phyloP scores from a whole-genome alignment of 192 early-diverging fungal genomes.

The Coemansia sp. region DNA sequence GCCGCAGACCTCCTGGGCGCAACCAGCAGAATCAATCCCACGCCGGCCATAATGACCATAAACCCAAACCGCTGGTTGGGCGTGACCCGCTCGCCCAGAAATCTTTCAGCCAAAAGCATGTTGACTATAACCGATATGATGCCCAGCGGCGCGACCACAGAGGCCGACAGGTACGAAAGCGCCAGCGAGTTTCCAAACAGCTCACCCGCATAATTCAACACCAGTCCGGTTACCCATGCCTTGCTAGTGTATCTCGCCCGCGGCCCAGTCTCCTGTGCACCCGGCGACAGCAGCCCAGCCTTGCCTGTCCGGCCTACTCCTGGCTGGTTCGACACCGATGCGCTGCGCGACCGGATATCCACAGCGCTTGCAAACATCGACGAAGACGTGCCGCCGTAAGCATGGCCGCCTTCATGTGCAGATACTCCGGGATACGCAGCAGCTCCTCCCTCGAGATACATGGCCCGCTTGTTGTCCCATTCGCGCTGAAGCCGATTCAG shows the following conservation, averaged over 20 bases:
- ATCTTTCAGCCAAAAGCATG: slow-evolving; percentile 44
- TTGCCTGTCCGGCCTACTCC: neutral
- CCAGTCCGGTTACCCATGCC: slow-evolving; percentile 40
- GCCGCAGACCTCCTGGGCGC: slow-evolving; percentile 44
- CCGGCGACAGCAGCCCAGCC: neutral
- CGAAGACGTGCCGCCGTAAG: neutral
- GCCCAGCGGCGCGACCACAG: slow-evolving; percentile 53
- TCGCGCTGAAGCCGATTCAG: slow-evolving; percentile 45
- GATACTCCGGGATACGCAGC: neutral
- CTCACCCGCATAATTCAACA: slow-evolving; percentile 53
- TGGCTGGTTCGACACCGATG: slow-evolving; percentile 8
- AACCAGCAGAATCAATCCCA: slow-evolving; percentile 43
- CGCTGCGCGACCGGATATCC: slow-evolving; percentile 30
- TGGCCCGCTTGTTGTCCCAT: slow-evolving; percentile 23
- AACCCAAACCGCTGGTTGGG: slow-evolving; percentile 48
- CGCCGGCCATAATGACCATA: slow-evolving; percentile 44
- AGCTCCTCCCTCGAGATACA: slow-evolving; percentile 18
- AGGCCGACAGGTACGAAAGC: slow-evolving; percentile 50
- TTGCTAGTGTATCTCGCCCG: slow-evolving; percentile 42
- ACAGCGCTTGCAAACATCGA: slow-evolving; percentile 12
- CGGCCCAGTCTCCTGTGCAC: neutral
- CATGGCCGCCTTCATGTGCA: neutral
- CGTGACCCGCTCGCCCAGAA: slow-evolving; percentile 51
- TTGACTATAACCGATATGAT: slow-evolving; percentile 51
- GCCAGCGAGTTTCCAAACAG: slow-evolving; percentile 53